phyloP scores from a whole-genome alignment of 164 flowering plant species.

The Dillenia suffruticosa region DNA sequence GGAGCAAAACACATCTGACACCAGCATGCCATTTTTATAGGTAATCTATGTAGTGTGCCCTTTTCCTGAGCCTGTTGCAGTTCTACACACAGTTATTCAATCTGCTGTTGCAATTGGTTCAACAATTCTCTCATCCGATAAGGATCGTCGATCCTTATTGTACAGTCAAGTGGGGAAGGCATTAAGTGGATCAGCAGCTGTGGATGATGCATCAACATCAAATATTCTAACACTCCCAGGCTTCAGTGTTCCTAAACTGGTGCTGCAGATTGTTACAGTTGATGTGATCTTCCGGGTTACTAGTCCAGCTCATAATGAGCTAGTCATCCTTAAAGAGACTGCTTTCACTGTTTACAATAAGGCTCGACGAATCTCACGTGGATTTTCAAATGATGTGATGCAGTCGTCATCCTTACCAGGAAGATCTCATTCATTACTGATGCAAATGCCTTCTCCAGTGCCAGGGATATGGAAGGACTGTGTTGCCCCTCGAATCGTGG shows the following conservation, averaged over 20 bases:
- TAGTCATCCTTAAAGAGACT: conserved; percentile 77
- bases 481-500: conserved; percentile 58
- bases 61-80: conserved; percentile 80
- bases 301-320: conserved; percentile 70
- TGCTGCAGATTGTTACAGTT: conserved; percentile 84
- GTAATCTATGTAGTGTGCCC: conserved; percentile 97
- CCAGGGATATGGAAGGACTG: conserved; percentile 91
- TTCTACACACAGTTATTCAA: conserved; percentile 78
- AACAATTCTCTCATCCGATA: conserved; percentile 47
- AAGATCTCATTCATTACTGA: conserved; percentile 56
- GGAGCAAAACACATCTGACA: no score
- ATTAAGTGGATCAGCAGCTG: conserved; percentile 59
- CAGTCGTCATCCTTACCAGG: conserved; percentile 51
- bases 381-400: conserved; percentile 38
- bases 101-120: conserved; percentile 82
- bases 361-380: conserved; percentile 77
- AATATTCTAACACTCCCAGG: conserved; percentile 71
- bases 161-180: conserved; percentile 78
- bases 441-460: conserved; percentile 59
- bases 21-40: conserved; percentile 21
- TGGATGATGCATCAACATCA: conserved; percentile 78
- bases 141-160: conserved; percentile 63
- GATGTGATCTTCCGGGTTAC: conserved; percentile 84
- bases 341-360: conserved; percentile 96
- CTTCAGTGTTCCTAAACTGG: conserved; percentile 76